Evolutionary conservation across 1,284 basidiomycete species (phyloP).

Genomic region (Vanrija pseudolonga): DNA sequence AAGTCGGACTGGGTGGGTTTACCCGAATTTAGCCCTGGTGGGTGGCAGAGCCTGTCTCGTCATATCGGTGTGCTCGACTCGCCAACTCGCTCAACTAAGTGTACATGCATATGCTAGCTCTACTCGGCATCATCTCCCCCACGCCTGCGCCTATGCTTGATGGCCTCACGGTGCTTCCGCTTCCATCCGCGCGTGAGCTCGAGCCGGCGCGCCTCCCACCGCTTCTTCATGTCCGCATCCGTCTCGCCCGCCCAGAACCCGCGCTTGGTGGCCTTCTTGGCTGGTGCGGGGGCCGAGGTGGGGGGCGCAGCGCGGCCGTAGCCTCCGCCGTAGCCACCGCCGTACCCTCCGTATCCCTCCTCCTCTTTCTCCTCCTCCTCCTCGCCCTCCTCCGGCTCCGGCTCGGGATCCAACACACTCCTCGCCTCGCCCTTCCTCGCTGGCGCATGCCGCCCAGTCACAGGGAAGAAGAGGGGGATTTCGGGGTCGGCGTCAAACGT

Average conservation of each 20-base stretch:
- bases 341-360: not conserved
- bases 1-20: too few relatives aligned
- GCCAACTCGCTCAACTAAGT: too few relatives aligned
- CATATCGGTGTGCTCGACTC: too few relatives aligned
- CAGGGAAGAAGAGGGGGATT: conserved; percentile 44
- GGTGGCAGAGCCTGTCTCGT: too few relatives aligned
- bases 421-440: conserved; percentile 21
- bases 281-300: not conserved
- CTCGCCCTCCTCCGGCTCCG: conserved; percentile 4
- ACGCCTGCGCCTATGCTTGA: conserved; percentile 61
- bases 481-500: conserved; percentile 33
- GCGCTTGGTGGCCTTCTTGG: conserved; percentile 4
- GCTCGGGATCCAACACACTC: conserved; percentile 7
- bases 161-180: conserved; percentile 70
- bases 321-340: not conserved
- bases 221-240: conserved; percentile 57
- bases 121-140: conserved; percentile 51
- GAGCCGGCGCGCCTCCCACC: conserved; percentile 67
- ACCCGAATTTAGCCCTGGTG: too few relatives aligned
- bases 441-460: conserved; percentile 1
- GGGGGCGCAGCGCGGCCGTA: not conserved
- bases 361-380: conserved; percentile 14
- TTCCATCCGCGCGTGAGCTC: conserved; percentile 78
- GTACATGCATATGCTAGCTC: too few relatives aligned
- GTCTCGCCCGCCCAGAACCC: conserved; percentile 30